Percentiles rank a stretch among this genome's conserved stretches.
These are phyloP conservation scores for Yamadazyma pseudoaaseri DNA, from an alignment of 1,139 yeast species.

Conservation along the genomic window DNA sequence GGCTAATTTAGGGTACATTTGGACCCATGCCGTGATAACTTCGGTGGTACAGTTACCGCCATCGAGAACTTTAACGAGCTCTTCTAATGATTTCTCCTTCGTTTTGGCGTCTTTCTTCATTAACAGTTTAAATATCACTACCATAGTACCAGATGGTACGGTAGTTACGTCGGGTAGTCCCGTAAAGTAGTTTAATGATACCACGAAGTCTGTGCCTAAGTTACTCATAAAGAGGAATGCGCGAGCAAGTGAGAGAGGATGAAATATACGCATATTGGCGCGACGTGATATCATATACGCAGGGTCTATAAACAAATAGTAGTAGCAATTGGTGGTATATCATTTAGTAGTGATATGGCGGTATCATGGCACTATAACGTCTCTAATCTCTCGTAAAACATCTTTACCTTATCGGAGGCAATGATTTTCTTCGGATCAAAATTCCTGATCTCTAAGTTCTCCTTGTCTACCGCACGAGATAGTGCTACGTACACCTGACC, in stretches of 20 bases:
- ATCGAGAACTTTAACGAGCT: slow-evolving; percentile 38
- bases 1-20: slow-evolving; percentile 75
- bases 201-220: slow-evolving; percentile 57
- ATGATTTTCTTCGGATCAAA: slow-evolving; percentile 62
- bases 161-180: slow-evolving; percentile 70
- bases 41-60: slow-evolving; percentile 39
- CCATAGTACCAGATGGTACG: slow-evolving; percentile 58
- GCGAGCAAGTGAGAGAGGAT: too few relatives aligned
- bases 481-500: slow-evolving; percentile 92
- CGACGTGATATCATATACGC: not conserved
- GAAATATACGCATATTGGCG: too few relatives aligned
- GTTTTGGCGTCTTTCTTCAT: slow-evolving; percentile 80
- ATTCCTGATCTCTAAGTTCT: slow-evolving; percentile 69
- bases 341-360: too few relatives aligned
- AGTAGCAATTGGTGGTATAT: too few relatives aligned
- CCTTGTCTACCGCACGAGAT: slow-evolving; percentile 80
- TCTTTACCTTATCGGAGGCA: slow-evolving; percentile 64
- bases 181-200: slow-evolving; percentile 72
- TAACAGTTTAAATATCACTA: slow-evolving; percentile 68
- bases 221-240: too few relatives aligned
- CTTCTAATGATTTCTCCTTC: slow-evolving; percentile 73
- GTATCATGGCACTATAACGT: too few relatives aligned
- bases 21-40: slow-evolving; percentile 69
- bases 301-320: slow-evolving; percentile 14
- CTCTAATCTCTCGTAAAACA: slow-evolving; percentile 48